Conservation (phyloP, 805 yeast genomes). For the Saccharomyces jurei region DNA sequence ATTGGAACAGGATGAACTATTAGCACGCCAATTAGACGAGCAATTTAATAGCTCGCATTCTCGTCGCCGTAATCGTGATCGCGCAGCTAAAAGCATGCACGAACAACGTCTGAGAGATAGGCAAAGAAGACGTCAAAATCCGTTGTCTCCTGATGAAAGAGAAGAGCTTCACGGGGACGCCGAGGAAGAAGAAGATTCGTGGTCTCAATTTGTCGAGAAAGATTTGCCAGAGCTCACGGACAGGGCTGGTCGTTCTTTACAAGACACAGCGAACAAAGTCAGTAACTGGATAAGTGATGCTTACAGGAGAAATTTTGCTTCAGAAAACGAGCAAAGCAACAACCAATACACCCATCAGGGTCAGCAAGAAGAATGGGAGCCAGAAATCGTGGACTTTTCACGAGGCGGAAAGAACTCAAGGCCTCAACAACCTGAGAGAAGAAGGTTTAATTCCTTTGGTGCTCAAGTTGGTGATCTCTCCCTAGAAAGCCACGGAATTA, state of each 20-base stretch:
- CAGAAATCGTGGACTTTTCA: slow-evolving; percentile 1
- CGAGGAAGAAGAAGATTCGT: slow-evolving; percentile 39
- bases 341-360: not conserved
- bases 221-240: slow-evolving; percentile 57
- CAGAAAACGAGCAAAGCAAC: slow-evolving; percentile 4
- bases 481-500: slow-evolving; percentile 27
- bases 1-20: slow-evolving; percentile 62
- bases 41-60: slow-evolving; percentile 36
- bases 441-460: slow-evolving; percentile 29
- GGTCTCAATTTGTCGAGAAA: slow-evolving; percentile 50
- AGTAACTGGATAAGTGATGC: slow-evolving; percentile 72
- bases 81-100: slow-evolving; percentile 12
- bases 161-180: slow-evolving; percentile 19
- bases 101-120: slow-evolving; percentile 24
- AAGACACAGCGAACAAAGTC: slow-evolving; percentile 69
- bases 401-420: slow-evolving; percentile 2
- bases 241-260: slow-evolving; percentile 63
- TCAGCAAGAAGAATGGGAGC: slow-evolving; percentile 13
- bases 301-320: slow-evolving; percentile 15
- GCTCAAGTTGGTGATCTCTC: slow-evolving; percentile 26
- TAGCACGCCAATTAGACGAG: slow-evolving; percentile 74
- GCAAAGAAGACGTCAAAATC: slow-evolving; percentile 15
- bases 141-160: slow-evolving; percentile 9
- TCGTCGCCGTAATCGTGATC: slow-evolving; percentile 7
- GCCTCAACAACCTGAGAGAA: slow-evolving; percentile 13